Evolutionary conservation across 1,139 yeast genomes (phyloP).

Genomic region (Blastobotrys illinoisensis): DNA sequence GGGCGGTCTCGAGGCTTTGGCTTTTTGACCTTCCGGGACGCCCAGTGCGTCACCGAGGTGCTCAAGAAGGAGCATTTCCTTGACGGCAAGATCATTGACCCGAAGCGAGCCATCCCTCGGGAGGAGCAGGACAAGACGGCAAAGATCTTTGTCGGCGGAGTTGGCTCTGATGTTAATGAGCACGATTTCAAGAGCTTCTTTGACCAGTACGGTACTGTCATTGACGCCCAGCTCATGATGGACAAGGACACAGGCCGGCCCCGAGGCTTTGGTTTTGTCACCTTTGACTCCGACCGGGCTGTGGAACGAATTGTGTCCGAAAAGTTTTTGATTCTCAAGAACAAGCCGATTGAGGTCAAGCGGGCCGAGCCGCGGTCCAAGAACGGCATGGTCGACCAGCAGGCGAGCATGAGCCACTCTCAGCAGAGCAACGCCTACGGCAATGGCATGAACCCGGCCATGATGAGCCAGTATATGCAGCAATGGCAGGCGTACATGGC

Average conservation of each 20-base stretch:
- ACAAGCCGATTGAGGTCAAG: conserved; percentile 90
- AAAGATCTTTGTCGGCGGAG: conserved; percentile 96
- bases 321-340: conserved; percentile 77
- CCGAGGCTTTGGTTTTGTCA: conserved; percentile 96
- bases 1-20: conserved; percentile 98
- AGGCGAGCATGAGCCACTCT: conserved; percentile 33
- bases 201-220: conserved; percentile 84
- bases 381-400: conserved; percentile 16
- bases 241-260: conserved; percentile 98
- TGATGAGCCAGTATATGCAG: conserved; percentile 86
- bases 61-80: conserved; percentile 81
- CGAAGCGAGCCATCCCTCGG: conserved; percentile 95
- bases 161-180: conserved; percentile 92
- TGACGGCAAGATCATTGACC: conserved; percentile 96
- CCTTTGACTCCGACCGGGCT: conserved; percentile 93
- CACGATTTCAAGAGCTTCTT: conserved; percentile 84
- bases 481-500: conserved; percentile 68
- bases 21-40: conserved; percentile 79
- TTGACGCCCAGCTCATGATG: conserved; percentile 96
- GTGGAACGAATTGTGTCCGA: conserved; percentile 87
- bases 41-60: conserved; percentile 81
- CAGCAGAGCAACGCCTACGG: conserved; percentile 31
- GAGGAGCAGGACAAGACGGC: conserved; percentile 98
- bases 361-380: conserved; percentile 86
- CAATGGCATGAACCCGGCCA: conserved; percentile 65